A percentile compares a stretch with the other conserved stretches of the same genome.
phyloP scores from a whole-genome alignment of 345 rosid genomes.

The Geranium rotundifolium region DNA sequence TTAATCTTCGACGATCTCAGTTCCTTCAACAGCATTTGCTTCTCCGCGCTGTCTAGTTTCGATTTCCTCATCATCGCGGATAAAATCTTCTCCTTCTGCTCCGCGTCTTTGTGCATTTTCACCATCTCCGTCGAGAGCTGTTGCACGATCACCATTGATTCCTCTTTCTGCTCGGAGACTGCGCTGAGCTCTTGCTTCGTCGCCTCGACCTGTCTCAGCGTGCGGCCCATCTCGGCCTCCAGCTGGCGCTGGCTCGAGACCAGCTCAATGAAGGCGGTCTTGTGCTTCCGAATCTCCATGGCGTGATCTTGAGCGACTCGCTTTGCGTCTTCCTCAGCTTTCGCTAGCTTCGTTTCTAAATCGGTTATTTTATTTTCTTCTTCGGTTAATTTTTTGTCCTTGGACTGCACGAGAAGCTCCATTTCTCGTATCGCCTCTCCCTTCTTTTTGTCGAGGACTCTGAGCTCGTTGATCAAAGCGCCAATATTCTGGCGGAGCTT shows the following conservation, averaged over 20 bases:
- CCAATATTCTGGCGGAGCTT: slow-evolving; percentile 44
- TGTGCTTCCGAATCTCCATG: slow-evolving; percentile 68
- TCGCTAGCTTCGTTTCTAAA: slow-evolving; percentile 40
- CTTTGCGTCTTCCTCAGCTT: slow-evolving; percentile 43
- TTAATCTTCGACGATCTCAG: slow-evolving; percentile 46
- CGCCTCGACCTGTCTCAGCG: slow-evolving; percentile 54
- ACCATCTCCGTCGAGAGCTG: slow-evolving; percentile 46
- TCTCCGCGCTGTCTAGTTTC: slow-evolving; percentile 54
- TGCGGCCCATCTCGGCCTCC: slow-evolving; percentile 77
- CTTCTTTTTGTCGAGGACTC: slow-evolving; percentile 36
- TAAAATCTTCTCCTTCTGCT: slow-evolving; percentile 71
- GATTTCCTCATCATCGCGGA: slow-evolving; percentile 76
- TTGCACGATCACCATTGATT: slow-evolving; percentile 32
- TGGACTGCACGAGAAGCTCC: slow-evolving; percentile 39
- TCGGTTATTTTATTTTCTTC: slow-evolving; percentile 39
- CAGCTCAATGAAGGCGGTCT: slow-evolving; percentile 82
- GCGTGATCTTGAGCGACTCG: slow-evolving; percentile 58
- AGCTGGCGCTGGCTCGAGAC: slow-evolving; percentile 84
- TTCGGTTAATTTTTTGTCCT: slow-evolving; percentile 45
- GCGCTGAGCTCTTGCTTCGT: slow-evolving; percentile 43
- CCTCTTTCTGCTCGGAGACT: slow-evolving; percentile 46
- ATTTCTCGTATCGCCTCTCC: slow-evolving; percentile 40
- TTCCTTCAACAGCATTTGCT: slow-evolving; percentile 58
- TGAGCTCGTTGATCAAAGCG: slow-evolving; percentile 46
- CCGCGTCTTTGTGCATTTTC: slow-evolving; percentile 58